phyloP scores from a whole-genome alignment of 305 asterid genomes.

The Solanum chacoense region DNA sequence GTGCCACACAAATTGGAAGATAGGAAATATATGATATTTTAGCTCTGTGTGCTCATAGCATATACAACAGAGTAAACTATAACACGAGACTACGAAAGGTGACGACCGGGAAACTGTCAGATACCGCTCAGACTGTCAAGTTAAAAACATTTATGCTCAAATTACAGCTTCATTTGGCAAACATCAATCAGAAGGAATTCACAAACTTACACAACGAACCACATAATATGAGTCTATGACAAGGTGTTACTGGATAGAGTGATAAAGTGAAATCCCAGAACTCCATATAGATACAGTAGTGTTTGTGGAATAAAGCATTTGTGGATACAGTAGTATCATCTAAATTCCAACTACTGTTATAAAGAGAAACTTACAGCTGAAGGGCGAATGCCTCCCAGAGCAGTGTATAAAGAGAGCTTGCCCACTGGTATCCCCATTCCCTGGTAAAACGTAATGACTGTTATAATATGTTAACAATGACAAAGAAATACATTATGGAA shows the following conservation, averaged over 20 bases:
- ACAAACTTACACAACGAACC: background rate
- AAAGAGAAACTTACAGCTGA: constrained; percentile 52
- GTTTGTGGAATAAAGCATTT: background rate
- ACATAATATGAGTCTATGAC: background rate
- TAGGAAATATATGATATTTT: background rate
- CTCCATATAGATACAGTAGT: background rate
- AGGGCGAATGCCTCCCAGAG: constrained; percentile 97
- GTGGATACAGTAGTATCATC: background rate
- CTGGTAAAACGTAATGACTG: constrained; percentile 23
- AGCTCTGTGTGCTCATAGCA: background rate
- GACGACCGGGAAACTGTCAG: background rate
- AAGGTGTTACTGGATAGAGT: background rate
- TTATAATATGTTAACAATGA: background rate
- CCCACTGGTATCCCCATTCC: constrained; percentile 99
- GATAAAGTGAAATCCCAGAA: background rate
- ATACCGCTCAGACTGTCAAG: background rate
- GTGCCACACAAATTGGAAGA: background rate
- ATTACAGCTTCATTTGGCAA: background rate
- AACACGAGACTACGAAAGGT: background rate
- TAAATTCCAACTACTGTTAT: background rate
- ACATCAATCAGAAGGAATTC: background rate
- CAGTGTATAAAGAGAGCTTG: constrained; percentile 81
- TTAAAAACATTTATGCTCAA: background rate
- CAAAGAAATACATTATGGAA: background rate
- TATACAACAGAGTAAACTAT: background rate